phyloP scores from a whole-genome alignment of 257 asterid genomes.

The Cruciata laevipes region DNA sequence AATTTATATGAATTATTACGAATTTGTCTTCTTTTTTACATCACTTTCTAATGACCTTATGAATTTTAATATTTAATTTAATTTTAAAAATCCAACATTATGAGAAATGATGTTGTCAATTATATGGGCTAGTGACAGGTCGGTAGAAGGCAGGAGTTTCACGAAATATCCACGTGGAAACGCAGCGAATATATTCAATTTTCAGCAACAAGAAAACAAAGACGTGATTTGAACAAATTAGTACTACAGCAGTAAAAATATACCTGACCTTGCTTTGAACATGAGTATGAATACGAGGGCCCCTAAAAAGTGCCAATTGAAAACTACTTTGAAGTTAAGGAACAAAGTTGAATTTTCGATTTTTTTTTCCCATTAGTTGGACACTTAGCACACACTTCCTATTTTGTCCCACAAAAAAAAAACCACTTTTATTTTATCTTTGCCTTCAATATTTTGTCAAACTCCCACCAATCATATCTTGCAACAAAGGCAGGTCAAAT shows the following conservation, averaged over 20 bases:
- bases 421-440: constrained; percentile 12
- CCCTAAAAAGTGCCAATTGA: constrained; percentile 24
- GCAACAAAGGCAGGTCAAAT: constrained; percentile 6
- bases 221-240: constrained; percentile 10
- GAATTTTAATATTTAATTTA: too few relatives aligned
- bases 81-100: too few relatives aligned
- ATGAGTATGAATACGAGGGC: not conserved
- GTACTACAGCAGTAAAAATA: not conserved
- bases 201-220: not conserved
- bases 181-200: not conserved
- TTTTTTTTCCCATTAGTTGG: constrained; percentile 22
- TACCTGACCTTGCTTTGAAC: constrained; percentile 5
- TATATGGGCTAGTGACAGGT: not conserved
- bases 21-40: too few relatives aligned
- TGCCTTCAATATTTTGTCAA: constrained; percentile 31
- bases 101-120: constrained; percentile 13
- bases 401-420: constrained; percentile 4
- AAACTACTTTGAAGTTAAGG: constrained; percentile 33
- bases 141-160: not conserved
- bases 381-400: constrained; percentile 18
- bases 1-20: too few relatives aligned
- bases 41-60: too few relatives aligned
- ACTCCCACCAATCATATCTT: constrained; percentile 21
- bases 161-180: constrained; percentile 14
- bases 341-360: not conserved